These are phyloP conservation scores for Geotrichum phurueaensis DNA, from an alignment of 1,139 yeast genomes.

Conservation along the genomic window DNA sequence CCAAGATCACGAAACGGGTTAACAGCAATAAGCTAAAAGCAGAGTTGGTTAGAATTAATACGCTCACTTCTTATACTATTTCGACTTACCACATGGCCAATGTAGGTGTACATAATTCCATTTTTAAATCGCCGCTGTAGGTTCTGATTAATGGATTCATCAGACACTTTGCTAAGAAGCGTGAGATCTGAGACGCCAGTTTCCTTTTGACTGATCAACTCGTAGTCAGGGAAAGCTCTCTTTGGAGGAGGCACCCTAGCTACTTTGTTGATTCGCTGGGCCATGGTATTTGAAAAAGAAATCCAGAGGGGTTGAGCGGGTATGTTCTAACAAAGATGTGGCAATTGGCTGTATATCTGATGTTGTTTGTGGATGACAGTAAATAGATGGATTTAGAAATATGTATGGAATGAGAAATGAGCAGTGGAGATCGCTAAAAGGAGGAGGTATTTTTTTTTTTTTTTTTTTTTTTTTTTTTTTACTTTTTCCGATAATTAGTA, in stretches of 20 bases:
- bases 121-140: conserved; percentile 82
- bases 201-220: conserved; percentile 93
- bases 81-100: conserved; percentile 35
- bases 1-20: conserved; percentile 97
- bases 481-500: no score
- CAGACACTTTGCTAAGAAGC: conserved; percentile 76
- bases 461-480: no score
- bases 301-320: not conserved
- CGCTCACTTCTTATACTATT: not conserved
- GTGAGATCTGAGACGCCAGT: conserved; percentile 97
- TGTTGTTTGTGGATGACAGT: not conserved
- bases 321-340: not conserved
- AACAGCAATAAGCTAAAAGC: conserved; percentile 63
- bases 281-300: conserved; percentile 53
- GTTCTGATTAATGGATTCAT: conserved; percentile 89
- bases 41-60: not conserved
- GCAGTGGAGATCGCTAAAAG: not conserved
- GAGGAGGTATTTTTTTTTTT: not conserved
- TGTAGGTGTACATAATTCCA: conserved; percentile 65
- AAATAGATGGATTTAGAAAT: not conserved
- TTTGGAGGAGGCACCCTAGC: conserved; percentile 45
- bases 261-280: conserved; percentile 66
- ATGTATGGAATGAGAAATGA: not conserved
- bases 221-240: conserved; percentile 62
- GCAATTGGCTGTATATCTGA: not conserved